Conservation (phyloP, 805 yeast genomes). For the Candida tallmaniae region DNA sequence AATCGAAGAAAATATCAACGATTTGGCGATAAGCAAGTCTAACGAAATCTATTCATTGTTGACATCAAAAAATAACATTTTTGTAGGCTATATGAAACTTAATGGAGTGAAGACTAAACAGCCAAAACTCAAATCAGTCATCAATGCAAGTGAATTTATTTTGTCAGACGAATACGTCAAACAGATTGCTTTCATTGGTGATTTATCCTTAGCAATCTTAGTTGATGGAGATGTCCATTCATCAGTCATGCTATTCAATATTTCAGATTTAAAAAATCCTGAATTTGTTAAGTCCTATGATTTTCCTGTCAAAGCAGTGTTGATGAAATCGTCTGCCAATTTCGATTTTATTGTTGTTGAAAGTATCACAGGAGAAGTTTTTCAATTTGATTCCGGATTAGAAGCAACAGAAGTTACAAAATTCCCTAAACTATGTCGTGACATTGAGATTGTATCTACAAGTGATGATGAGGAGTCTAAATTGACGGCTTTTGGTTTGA, state of each 20-base stretch:
- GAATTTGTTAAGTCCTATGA: slow-evolving; percentile 37
- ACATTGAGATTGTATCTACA: slow-evolving; percentile 40
- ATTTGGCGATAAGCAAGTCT: slow-evolving; percentile 58
- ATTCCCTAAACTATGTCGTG: slow-evolving; percentile 70
- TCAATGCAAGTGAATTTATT: slow-evolving; percentile 32
- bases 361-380: slow-evolving; percentile 59
- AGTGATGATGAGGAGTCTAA: slow-evolving; percentile 15
- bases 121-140: slow-evolving; percentile 36
- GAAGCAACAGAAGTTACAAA: slow-evolving; percentile 35
- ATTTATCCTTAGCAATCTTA: slow-evolving; percentile 49
- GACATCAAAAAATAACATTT: slow-evolving; percentile 36
- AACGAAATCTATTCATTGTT: slow-evolving; percentile 59
- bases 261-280: slow-evolving; percentile 40
- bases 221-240: slow-evolving; percentile 54
- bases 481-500: slow-evolving; percentile 61
- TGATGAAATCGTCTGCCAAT: slow-evolving; percentile 52
- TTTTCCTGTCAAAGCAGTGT: slow-evolving; percentile 46
- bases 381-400: slow-evolving; percentile 30
- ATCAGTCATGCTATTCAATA: slow-evolving; percentile 46
- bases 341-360: slow-evolving; percentile 52
- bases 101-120: slow-evolving; percentile 44
- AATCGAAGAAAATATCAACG: slow-evolving; percentile 48
- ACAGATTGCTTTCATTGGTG: slow-evolving; percentile 57
- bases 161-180: slow-evolving; percentile 45
- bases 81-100: slow-evolving; percentile 41